Conservation (phyloP, 257 asterid genomes). For the Salvia splendens region DNA sequence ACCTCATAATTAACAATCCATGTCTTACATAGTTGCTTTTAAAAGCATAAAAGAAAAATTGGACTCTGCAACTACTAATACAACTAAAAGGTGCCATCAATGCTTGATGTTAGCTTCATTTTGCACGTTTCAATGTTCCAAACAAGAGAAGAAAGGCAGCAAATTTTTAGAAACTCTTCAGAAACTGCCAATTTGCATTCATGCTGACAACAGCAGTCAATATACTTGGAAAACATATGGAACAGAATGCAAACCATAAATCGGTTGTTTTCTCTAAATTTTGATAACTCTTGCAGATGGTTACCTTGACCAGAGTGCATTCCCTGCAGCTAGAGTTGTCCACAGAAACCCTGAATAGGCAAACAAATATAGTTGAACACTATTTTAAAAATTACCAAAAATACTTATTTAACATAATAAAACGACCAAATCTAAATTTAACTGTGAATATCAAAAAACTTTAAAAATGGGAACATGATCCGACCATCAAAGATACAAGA, state of each 20-base stretch:
- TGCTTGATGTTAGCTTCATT: neutral
- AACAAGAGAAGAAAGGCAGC: neutral
- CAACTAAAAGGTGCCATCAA: neutral
- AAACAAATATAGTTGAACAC: slow-evolving; percentile 23
- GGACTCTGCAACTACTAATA: neutral
- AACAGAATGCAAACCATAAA: neutral
- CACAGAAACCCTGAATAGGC: slow-evolving; percentile 78
- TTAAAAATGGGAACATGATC: slow-evolving; percentile 4
- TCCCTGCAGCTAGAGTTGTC: slow-evolving; percentile 86
- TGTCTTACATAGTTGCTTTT: neutral
- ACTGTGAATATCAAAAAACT: neutral
- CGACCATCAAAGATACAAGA: neutral
- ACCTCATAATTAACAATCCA: neutral
- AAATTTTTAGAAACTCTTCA: too few relatives aligned
- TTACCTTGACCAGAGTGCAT: slow-evolving; percentile 91
- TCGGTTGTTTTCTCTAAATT: neutral
- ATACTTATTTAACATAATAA: slow-evolving; percentile 25
- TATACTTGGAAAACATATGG: neutral
- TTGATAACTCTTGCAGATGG: slow-evolving; percentile 20
- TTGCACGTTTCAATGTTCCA: neutral
- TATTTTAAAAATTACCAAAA: neutral
- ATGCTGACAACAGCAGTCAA: neutral
- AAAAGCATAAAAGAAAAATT: neutral
- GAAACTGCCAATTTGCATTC: neutral
- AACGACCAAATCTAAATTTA: slow-evolving; percentile 9